These are phyloP conservation scores for Paecilomyces fulvus DNA, from an alignment of 2,329 filamentous ascomycete species.

Conservation along the genomic window DNA sequence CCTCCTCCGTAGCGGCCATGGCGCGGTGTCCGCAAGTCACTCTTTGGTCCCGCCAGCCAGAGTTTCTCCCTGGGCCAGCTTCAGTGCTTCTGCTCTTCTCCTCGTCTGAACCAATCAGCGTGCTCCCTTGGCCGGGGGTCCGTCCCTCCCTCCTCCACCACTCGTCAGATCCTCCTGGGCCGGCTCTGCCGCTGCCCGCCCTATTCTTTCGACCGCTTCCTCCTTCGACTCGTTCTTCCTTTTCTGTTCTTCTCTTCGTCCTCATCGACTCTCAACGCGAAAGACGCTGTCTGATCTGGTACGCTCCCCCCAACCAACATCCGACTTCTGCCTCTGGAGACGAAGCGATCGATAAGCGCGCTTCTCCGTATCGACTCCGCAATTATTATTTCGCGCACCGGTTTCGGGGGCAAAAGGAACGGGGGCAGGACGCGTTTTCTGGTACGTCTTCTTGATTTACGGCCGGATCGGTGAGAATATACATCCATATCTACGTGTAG, in stretches of 20 bases:
- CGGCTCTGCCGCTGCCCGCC: constrained; percentile 16
- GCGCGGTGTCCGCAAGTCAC: constrained; percentile 5
- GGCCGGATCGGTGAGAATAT: constrained; percentile 5
- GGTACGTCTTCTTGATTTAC: constrained; percentile 8
- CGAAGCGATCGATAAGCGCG: background rate
- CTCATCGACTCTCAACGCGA: constrained; percentile 1
- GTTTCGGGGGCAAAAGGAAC: constrained; percentile 3
- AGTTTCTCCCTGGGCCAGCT: background rate
- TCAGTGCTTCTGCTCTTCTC: constrained; percentile 11
- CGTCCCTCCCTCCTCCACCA: constrained; percentile 24
- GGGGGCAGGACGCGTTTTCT: constrained; percentile 12
- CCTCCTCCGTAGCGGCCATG: background rate
- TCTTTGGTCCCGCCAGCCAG: background rate
- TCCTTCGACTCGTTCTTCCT: constrained; percentile 12
- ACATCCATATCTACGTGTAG: constrained; percentile 1
- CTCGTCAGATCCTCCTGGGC: constrained; percentile 20
- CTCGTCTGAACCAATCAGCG: constrained; percentile 31
- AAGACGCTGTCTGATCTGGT: constrained; percentile 3
- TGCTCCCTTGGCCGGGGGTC: constrained; percentile 18
- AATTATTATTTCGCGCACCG: constrained; percentile 5
- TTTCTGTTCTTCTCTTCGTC: constrained; percentile 3
- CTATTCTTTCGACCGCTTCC: constrained; percentile 21
- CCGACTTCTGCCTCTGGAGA: constrained; percentile 1
- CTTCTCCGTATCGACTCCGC: constrained; percentile 6
- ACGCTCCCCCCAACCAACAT: constrained; percentile 1